Conservation (phyloP, 768 basidiomycete genomes). For the Leccinum incarnatum region DNA sequence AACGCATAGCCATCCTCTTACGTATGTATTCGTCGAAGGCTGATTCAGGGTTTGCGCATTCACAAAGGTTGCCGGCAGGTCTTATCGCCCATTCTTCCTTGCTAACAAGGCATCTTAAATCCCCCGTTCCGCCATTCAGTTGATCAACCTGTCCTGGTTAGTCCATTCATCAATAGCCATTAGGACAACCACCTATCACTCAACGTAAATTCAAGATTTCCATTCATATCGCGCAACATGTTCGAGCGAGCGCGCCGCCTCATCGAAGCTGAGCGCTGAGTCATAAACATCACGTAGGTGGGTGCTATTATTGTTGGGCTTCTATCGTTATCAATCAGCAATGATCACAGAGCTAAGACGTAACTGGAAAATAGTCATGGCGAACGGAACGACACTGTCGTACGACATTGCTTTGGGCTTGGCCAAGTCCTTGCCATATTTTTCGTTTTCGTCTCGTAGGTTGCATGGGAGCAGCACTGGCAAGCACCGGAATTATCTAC, state of each 20-base stretch:
- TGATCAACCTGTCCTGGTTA: not conserved
- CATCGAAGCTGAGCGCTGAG: not conserved
- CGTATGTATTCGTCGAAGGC: not conserved
- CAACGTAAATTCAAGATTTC: not conserved
- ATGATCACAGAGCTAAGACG: not conserved
- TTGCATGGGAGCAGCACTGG: too few relatives aligned
- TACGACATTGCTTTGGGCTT: not conserved
- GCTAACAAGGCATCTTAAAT: too few relatives aligned
- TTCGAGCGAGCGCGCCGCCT: not conserved
- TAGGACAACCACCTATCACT: not conserved
- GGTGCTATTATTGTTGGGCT: too few relatives aligned
- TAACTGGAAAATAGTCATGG: too few relatives aligned
- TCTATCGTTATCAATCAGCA: not conserved
- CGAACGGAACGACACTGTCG: not conserved
- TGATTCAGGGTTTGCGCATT: not conserved
- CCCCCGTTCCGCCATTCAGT: not conserved
- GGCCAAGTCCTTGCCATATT: not conserved
- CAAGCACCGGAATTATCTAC: too few relatives aligned
- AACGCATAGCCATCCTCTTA: not conserved
- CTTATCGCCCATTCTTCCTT: too few relatives aligned
- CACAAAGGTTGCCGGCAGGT: not conserved
- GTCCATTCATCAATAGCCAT: not conserved
- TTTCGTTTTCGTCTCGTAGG: not conserved
- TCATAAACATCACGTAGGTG: too few relatives aligned
- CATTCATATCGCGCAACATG: not conserved